Base-by-base conservation (phyloP, 768 basidiomycete species). In the Lactarius quietus region DNA sequence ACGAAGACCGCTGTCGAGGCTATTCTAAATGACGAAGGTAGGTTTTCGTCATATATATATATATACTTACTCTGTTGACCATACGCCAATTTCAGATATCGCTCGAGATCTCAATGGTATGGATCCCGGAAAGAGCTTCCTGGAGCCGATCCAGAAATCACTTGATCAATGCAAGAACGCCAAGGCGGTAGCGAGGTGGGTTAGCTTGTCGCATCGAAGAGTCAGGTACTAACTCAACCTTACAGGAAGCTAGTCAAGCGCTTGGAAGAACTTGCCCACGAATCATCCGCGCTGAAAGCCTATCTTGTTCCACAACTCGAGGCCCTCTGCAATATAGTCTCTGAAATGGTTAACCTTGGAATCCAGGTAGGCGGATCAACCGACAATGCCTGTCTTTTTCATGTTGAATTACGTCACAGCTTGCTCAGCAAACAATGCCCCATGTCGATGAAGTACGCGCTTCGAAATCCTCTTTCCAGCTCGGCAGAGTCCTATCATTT, bases 291-390 rank as follows among this genome's bases (percentile, higher is more conserved):
- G 0, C 80, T 97, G 55, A 88, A 86, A 70, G 77, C 85, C 0
- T 82, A 85, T 71, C 81, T 94, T 33, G 78, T 90, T 15, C 84
- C 87, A 3, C 89, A 90, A 54, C 83, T 95, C 72, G 85, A 89
- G 66, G 80, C 81, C 3, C 74, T 93, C n/a, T 86, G 84, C 71
- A 86, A 89, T 63, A 79, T 83, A 33, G 86, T 93, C 1, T 86
- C 88, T 1, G 91, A 92, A 66, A 83, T 94, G 12, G 88, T 94
- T 68, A 93, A 95, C 76, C 92, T 96, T 73, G 93, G 93, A 73
- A 91, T 97, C 62, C 90, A 91, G 60, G 93, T 93, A 66, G 61
- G 87, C 20, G 29, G 41, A 60, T 26, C n/a, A 29, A 57, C 23
- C 15, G 48, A 51, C 2, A 39, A 33, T 61, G 59, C 52, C 48